Conservation (phyloP, 169 alveolate species). For the Miamiensis avidus region DNA sequence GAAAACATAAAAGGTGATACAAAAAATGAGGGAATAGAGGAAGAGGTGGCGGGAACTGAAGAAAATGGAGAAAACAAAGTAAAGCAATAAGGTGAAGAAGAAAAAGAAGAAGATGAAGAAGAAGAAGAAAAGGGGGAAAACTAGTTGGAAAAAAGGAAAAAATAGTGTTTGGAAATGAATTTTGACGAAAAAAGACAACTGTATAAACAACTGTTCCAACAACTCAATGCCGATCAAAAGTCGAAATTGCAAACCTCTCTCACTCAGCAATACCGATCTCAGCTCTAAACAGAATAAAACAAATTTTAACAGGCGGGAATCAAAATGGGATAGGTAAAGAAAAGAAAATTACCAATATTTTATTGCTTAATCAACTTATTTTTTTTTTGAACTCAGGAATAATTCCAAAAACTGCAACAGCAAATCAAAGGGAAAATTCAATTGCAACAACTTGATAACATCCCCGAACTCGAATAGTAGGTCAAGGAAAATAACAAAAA, state of each 20-base stretch:
- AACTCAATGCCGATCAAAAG: too few species aligned
- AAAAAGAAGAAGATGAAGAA: background rate
- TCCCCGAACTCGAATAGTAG: background rate
- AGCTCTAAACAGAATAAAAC: too few species aligned
- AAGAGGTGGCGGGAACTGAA: slow-evolving; percentile 4
- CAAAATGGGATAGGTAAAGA: too few species aligned
- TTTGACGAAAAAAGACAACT: background rate
- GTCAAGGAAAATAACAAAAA: background rate
- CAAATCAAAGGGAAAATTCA: too few species aligned
- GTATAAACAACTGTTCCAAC: too few species aligned
- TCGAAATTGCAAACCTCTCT: too few species aligned
- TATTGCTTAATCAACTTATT: background rate
- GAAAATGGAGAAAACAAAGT: background rate
- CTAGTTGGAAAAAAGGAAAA: background rate
- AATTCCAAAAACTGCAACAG: background rate
- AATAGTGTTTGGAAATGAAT: background rate
- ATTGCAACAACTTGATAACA: background rate
- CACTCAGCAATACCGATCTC: too few species aligned
- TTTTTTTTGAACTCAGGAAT: background rate
- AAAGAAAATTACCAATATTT: too few species aligned
- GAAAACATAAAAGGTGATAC: background rate
- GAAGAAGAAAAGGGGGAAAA: slow-evolving; percentile 5
- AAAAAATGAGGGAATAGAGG: too few species aligned
- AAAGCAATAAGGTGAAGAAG: background rate
- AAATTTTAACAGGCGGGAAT: too few species aligned